These are phyloP conservation scores for Artomyces pyxidatus DNA, from an alignment of 768 basidiomycete genomes.

Conservation along the genomic window DNA sequence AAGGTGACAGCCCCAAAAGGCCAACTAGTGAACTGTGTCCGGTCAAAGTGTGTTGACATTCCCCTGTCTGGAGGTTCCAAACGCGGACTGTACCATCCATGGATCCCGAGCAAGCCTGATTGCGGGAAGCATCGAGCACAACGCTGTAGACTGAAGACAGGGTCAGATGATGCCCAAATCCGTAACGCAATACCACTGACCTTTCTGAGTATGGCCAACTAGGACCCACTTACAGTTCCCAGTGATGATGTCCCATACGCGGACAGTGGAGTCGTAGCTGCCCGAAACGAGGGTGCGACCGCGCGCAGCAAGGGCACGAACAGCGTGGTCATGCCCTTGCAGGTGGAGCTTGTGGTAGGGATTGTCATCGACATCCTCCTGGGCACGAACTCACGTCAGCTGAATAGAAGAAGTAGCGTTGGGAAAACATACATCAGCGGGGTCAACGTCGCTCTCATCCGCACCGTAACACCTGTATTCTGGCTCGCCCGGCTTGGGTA, in stretches of 20 bases:
- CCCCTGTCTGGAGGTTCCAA: conserved; percentile 82
- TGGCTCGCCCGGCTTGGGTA: conserved; percentile 64
- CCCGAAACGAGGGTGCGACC: conserved; percentile 89
- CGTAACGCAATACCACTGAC: conserved; percentile 30
- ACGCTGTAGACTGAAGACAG: conserved; percentile 84
- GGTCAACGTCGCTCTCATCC: conserved; percentile 53
- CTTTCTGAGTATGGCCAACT: conserved; percentile 88
- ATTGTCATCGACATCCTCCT: conserved; percentile 69
- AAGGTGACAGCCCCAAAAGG: conserved; percentile 81
- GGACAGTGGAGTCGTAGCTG: conserved; percentile 91
- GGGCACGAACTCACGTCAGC: conserved; percentile 5
- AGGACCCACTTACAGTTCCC: conserved; percentile 76
- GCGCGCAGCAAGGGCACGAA: conserved; percentile 85
- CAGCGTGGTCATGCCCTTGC: conserved; percentile 86
- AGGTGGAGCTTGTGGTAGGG: conserved; percentile 85
- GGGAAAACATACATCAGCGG: conserved; percentile 33
- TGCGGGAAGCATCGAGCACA: conserved; percentile 76
- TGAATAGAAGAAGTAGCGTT: neutral
- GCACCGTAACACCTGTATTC: conserved; percentile 62
- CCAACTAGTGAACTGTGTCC: conserved; percentile 96
- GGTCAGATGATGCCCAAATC: no score
- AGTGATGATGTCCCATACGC: conserved; percentile 90
- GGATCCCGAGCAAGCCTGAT: conserved; percentile 92
- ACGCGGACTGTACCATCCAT: conserved; percentile 97
- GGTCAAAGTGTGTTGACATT: conserved; percentile 70